These are phyloP conservation scores for Sarocladiaceae sp. DNA, from an alignment of 2,329 filamentous ascomycete genomes.

Conservation along the genomic window DNA sequence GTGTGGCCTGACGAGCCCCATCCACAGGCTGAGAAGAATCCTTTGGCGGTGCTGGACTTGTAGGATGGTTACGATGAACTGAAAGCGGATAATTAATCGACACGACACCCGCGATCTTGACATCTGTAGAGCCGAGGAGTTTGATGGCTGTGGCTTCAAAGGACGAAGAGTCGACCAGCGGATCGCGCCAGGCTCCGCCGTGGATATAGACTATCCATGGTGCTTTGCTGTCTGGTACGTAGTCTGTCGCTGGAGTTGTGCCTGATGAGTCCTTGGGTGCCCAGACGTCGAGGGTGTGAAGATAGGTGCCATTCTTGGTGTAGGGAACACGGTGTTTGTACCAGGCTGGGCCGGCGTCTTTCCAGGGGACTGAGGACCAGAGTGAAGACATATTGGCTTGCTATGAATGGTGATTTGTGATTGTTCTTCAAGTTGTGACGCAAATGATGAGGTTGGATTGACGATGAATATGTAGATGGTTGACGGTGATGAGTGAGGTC, in stretches of 20 bases:
- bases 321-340: background rate
- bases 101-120: conserved; percentile 38
- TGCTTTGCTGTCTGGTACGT: background rate
- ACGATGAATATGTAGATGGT: too few relatives aligned
- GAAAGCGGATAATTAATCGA: conserved; percentile 62
- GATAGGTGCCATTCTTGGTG: background rate
- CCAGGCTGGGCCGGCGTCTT: background rate
- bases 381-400: too few relatives aligned
- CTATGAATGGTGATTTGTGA: background rate
- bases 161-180: conserved; percentile 39
- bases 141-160: conserved; percentile 40
- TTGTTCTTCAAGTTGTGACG: too few relatives aligned
- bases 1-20: conserved; percentile 39
- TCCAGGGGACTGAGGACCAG: background rate
- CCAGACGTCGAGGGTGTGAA: background rate
- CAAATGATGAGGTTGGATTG: too few relatives aligned
- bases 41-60: conserved; percentile 21
- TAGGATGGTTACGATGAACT: conserved; percentile 40
- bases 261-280: background rate
- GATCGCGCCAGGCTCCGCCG: conserved; percentile 62
- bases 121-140: conserved; percentile 28
- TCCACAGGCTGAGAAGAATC: conserved; percentile 12
- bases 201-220: conserved; percentile 44
- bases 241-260: background rate
- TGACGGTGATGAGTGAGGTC: too few relatives aligned